These are phyloP conservation scores for Casaregolazyma suthepensis DNA, from an alignment of 1,139 yeast genomes.

Conservation along the genomic window DNA sequence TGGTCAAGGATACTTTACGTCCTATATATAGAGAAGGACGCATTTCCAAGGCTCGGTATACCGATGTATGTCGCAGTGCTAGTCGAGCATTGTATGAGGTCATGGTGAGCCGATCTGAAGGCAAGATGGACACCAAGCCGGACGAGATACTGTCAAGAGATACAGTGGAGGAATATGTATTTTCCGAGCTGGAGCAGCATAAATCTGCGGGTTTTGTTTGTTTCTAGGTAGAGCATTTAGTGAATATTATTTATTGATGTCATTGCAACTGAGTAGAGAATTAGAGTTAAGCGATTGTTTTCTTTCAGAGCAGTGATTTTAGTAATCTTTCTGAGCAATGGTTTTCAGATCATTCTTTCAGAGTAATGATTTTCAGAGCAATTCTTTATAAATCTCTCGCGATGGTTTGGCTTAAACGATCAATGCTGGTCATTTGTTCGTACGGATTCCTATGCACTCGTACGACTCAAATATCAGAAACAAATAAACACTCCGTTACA, in stretches of 20 bases:
- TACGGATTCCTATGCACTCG: no score
- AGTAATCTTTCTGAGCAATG: no score
- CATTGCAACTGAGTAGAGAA: no score
- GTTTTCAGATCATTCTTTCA: no score
- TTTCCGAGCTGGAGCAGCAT: slow-evolving; percentile 12
- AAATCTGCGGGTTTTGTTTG: not conserved
- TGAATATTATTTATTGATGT: not conserved
- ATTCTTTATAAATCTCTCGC: no score
- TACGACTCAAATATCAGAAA: no score
- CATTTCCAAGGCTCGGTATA: slow-evolving; percentile 43
- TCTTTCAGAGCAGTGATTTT: no score
- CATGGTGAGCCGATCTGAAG: slow-evolving; percentile 19
- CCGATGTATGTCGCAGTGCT: slow-evolving; percentile 39
- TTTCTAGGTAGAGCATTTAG: not conserved
- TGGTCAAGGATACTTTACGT: slow-evolving; percentile 46
- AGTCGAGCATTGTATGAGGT: slow-evolving; percentile 37
- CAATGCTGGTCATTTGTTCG: no score
- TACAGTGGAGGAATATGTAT: slow-evolving; percentile 16
- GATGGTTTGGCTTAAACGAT: no score
- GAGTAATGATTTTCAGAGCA: no score
- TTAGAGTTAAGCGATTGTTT: no score
- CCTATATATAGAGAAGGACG: slow-evolving; percentile 41
- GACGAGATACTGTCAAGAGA: slow-evolving; percentile 6
- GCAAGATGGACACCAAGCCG: slow-evolving; percentile 1
- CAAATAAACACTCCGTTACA: no score